phyloP scores from a whole-genome alignment of 352 stramenopile species.

The Ophiocytium majus region DNA sequence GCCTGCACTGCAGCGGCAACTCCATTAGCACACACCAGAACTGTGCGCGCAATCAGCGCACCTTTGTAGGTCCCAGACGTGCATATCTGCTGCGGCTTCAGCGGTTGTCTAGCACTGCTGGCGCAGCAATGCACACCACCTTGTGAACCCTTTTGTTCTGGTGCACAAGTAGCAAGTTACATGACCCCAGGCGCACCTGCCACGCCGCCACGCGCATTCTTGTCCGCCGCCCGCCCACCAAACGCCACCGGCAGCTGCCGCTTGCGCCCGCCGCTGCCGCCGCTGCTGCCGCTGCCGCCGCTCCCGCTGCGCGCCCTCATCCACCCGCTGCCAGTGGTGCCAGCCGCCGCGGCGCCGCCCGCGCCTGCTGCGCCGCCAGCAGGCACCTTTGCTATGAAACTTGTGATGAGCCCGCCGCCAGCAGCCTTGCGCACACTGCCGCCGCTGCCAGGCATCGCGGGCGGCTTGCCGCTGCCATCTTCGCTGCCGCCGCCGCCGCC shows the following conservation, averaged over 20 bases:
- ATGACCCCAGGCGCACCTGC: neutral
- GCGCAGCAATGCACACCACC: neutral
- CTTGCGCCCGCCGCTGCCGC: neutral
- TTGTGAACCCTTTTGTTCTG: neutral
- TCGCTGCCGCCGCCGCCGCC: neutral
- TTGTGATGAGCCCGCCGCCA: neutral
- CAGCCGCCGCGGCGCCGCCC: no score
- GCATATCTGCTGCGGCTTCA: neutral
- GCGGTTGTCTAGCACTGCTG: neutral
- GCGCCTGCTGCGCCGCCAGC: no score
- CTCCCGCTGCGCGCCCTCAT: neutral
- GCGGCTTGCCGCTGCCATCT: neutral
- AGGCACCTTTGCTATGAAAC: neutral
- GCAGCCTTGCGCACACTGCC: no score
- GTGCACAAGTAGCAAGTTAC: neutral
- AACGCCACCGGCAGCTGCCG: neutral
- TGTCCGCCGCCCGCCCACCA: neutral
- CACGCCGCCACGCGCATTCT: neutral
- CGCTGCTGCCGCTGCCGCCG: neutral
- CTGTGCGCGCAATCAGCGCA: no score
- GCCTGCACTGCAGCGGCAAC: no score
- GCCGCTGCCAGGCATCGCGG: no score
- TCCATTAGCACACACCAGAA: no score
- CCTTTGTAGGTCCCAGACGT: no score
- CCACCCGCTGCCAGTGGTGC: neutral